Conservation (phyloP, 2,329 filamentous ascomycete genomes). For the Onygenales sp. region DNA sequence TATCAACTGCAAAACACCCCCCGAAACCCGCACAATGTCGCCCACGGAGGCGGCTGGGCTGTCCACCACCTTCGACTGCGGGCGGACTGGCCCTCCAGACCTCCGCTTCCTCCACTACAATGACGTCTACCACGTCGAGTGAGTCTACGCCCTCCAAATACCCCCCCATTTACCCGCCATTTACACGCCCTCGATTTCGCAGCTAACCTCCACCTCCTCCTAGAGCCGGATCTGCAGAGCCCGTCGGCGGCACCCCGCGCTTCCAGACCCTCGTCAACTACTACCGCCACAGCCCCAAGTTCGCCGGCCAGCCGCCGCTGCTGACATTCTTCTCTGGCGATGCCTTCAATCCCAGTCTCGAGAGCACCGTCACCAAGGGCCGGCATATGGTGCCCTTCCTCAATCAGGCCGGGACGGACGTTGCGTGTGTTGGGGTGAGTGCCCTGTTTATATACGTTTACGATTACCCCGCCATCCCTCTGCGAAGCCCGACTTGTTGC, state of each 20-base stretch:
- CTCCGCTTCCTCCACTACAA: constrained; percentile 84
- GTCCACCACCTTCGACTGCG: constrained; percentile 34
- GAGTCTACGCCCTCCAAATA: constrained; percentile 12
- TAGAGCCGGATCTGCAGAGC: constrained; percentile 60
- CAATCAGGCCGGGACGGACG: constrained; percentile 67
- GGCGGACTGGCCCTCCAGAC: constrained; percentile 48
- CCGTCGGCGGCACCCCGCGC: constrained; percentile 68
- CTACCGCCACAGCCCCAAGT: constrained; percentile 57
- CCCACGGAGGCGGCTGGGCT: constrained; percentile 22
- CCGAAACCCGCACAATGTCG: constrained; percentile 15
- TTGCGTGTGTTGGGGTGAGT: constrained; percentile 71
- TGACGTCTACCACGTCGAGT: constrained; percentile 86
- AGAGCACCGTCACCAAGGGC: constrained; percentile 84
- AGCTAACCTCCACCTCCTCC: constrained; percentile 14
- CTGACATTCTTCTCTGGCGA: constrained; percentile 84
- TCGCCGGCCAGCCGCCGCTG: constrained; percentile 53
- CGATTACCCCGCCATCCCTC: too few relatives aligned
- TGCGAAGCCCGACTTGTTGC: not conserved
- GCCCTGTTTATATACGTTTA: not conserved
- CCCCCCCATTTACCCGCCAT: not conserved
- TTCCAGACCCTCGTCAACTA: constrained; percentile 72
- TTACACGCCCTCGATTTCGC: too few relatives aligned
- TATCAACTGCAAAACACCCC: not conserved
- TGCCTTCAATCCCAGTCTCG: constrained; percentile 83
- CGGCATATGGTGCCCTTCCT: constrained; percentile 80